These are phyloP conservation scores for Dendrobium nobile DNA, from an alignment of 106 monocot genomes.

Conservation along the genomic window DNA sequence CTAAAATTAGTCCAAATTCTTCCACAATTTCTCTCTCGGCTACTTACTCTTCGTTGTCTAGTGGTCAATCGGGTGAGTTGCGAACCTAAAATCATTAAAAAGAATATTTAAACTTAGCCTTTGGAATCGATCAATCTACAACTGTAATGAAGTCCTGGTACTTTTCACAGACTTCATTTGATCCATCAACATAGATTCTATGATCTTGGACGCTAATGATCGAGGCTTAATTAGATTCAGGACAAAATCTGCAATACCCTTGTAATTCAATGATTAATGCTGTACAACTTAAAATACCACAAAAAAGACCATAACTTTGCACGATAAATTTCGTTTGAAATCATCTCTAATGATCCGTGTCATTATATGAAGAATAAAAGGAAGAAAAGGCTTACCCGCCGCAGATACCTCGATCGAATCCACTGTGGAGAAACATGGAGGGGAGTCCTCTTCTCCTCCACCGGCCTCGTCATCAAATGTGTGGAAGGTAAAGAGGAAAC, in stretches of 20 bases:
- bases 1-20: too few species aligned
- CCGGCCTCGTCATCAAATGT: constrained; percentile 60
- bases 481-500: constrained; percentile 77
- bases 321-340: too few species aligned
- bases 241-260: neutral
- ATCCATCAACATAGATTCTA: too few species aligned
- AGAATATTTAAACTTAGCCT: too few species aligned
- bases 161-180: neutral
- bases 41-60: too few species aligned
- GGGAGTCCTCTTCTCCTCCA: constrained; percentile 74
- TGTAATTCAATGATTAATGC: neutral
- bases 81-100: too few species aligned
- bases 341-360: too few species aligned
- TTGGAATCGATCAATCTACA: too few species aligned
- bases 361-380: neutral
- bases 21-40: too few species aligned
- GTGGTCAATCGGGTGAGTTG: too few species aligned
- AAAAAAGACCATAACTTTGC: too few species aligned
- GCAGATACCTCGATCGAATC: constrained; percentile 64
- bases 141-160: neutral
- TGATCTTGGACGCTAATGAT: neutral
- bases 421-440: constrained; percentile 59
- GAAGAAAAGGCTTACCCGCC: constrained; percentile 28
- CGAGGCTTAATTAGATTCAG: neutral
- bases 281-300: too few species aligned